These are phyloP conservation scores for Thielaviopsis euricoi DNA, from an alignment of 2,329 filamentous ascomycete genomes.

Conservation along the genomic window DNA sequence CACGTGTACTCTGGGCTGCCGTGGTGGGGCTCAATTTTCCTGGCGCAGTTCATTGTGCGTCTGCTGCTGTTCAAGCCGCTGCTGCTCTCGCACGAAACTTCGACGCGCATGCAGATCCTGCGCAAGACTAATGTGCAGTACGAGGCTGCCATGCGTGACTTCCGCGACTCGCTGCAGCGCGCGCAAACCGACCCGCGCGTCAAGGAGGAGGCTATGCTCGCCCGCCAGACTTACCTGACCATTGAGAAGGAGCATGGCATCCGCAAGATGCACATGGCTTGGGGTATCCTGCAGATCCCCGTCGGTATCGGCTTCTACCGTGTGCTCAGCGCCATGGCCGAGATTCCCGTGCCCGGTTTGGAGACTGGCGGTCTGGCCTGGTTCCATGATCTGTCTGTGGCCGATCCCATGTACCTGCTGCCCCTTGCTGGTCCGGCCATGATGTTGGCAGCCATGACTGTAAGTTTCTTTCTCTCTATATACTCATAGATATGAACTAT, in stretches of 20 bases:
- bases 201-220: slow-evolving; percentile 12
- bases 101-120: slow-evolving; percentile 45
- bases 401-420: slow-evolving; percentile 64
- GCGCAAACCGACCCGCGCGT: slow-evolving; percentile 23
- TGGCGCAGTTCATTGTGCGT: slow-evolving; percentile 49
- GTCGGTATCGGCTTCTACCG: slow-evolving; percentile 71
- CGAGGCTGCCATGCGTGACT: slow-evolving; percentile 19
- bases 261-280: slow-evolving; percentile 20
- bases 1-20: slow-evolving; percentile 61
- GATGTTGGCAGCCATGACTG: slow-evolving; percentile 40
- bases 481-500: too few relatives aligned
- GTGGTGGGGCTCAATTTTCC: slow-evolving; percentile 65
- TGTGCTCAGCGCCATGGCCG: slow-evolving; percentile 54
- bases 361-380: slow-evolving; percentile 56
- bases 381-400: slow-evolving; percentile 59
- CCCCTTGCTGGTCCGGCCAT: slow-evolving; percentile 43
- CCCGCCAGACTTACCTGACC: slow-evolving; percentile 17
- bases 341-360: slow-evolving; percentile 66
- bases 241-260: slow-evolving; percentile 20
- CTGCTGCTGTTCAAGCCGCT: slow-evolving; percentile 48
- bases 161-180: slow-evolving; percentile 29
- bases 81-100: slow-evolving; percentile 42
- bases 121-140: slow-evolving; percentile 34
- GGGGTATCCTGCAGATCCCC: slow-evolving; percentile 34
- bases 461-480: too few relatives aligned